Base-by-base conservation (phyloP, 139 green algal genomes). In the Picochlorum sp. region DNA sequence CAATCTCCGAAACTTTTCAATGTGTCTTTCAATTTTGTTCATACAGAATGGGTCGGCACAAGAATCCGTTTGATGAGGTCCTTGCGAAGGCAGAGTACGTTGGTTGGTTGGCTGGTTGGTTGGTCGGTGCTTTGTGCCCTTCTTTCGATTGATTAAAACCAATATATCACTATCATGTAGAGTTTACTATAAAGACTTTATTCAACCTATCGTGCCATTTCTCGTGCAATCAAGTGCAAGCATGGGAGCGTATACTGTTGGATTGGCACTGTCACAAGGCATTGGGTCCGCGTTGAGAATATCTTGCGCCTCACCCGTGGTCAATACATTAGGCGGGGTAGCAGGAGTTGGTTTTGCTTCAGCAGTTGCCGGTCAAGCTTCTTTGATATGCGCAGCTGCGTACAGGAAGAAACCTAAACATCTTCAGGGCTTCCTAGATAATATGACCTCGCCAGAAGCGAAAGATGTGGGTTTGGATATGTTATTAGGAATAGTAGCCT, bases 291-390 rank as follows among this genome's bases (percentile, higher is more conserved):
- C 58, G 5, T 65, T 78, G 24, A 76, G 82, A n/a, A 66, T 91
- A 2, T 90, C 84, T 4, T 90, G 79, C 46, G 74, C 66, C 2
- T 90, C 82, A 6, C 84, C 79, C 2, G 56, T 91, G 9, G 54
- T 84, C 0, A 77, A 71, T 21, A 57, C 79, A 15, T 38, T 64
- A n/a, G 49, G 81, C 52, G 82, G 84, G 14, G 3, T 78, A 26
- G 15, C 84, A 18, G 77, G 82, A 9, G 74, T 88, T 11, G 81
- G 83, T 14, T 26, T 84, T 7, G 72, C 76, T 15, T 85, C 80
- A 21, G 82, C 71, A 1, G 60, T 83, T 28, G 75, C 82, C 6
- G 85, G 80, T 6, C 75, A 85, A 54, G 78, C 76, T 8, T 67
- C 70, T 15, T 56, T 82, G 15, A 54, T 58, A 45, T 69, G 49